Percentiles rank a stretch among this genome's conserved stretches.
These are phyloP conservation scores for Botryotinia globosa DNA, from an alignment of 2,329 filamentous ascomycete genomes.

Conservation along the genomic window DNA sequence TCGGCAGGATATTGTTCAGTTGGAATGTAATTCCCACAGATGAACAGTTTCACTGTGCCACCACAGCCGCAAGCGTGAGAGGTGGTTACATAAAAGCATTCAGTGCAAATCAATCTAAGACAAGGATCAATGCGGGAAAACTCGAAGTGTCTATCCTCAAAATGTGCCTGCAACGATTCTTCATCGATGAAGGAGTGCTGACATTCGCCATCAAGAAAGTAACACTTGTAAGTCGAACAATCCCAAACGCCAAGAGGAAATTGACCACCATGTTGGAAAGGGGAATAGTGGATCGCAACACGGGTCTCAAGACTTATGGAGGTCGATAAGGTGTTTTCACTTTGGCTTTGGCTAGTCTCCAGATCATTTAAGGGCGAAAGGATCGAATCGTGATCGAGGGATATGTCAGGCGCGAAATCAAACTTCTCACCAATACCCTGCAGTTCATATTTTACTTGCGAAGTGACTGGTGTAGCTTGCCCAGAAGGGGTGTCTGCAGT, in stretches of 20 bases:
- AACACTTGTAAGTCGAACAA: constrained; percentile 24
- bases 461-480: constrained; percentile 18
- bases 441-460: constrained; percentile 23
- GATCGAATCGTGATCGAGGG: background rate
- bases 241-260: constrained; percentile 29
- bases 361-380: constrained; percentile 21
- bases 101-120: constrained; percentile 28
- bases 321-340: constrained; percentile 7
- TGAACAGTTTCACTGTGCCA: constrained; percentile 28
- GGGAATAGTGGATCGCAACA: constrained; percentile 18
- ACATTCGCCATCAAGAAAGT: constrained; percentile 28
- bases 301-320: constrained; percentile 14
- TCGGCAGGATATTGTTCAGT: constrained; percentile 26
- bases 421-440: constrained; percentile 29
- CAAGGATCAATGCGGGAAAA: constrained; percentile 32
- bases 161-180: constrained; percentile 32
- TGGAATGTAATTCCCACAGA: constrained; percentile 33
- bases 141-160: constrained; percentile 31
- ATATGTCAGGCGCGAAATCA: background rate
- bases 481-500: constrained; percentile 20
- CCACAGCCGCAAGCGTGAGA: constrained; percentile 22
- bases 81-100: constrained; percentile 19
- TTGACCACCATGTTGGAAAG: constrained; percentile 28
- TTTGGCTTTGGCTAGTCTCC: constrained; percentile 18
- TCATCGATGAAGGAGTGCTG: constrained; percentile 22